Evolutionary conservation across 306 rosid genomes (phyloP), one percentile per base, ranked within the genome.

Genomic region (Lablab purpureus): DNA sequence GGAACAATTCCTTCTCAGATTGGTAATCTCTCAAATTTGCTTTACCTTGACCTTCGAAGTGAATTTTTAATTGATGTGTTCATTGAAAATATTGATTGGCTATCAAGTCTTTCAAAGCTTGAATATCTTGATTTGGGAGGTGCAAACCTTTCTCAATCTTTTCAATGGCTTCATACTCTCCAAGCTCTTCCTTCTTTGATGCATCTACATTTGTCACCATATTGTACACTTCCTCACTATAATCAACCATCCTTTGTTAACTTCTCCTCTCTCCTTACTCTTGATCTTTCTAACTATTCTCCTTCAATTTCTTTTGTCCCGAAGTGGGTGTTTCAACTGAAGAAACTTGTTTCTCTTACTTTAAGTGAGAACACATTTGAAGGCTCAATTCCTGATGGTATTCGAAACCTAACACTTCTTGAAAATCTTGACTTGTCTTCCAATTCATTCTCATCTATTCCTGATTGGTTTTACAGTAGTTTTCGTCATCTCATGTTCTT

Each of bases 341-440:
- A 2, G 7, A 67, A 41, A 4, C 62, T 77, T 15, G n/a, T 79
- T 34, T 22, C 17, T 14, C 77, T 79, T 46, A 15, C 10, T 19
- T 32, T 46, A 22, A 0, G 0, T 0, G 0, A 0, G 0, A 37
- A 47, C 14, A 0, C 0, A 0, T 36, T 80, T 11, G 19, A 10
- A 10, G 50, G 67, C 25, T 2, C 37, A 0, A 25, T 80, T 30
- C 83, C 49, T 1, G 49, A 51, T 51, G 76, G 49, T 32, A 11
- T 71, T 51, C 49, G 11, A 71, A 71, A 71, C 59, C 78, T 80
- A 11, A 80, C 86, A 43, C 71, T 77, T 12, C 76, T 85, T 62
- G 43, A 67, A 19, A 41, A 72, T 69, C 79, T 87, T 62, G 76
- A 78, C 21, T 49, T 80, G 11, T 2, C 13, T 1, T 0, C 0